Evolutionary conservation across 73 alveolate species (phyloP), one percentile per base, ranked within the genome.

Genomic region (Breviolum minutum): DNA sequence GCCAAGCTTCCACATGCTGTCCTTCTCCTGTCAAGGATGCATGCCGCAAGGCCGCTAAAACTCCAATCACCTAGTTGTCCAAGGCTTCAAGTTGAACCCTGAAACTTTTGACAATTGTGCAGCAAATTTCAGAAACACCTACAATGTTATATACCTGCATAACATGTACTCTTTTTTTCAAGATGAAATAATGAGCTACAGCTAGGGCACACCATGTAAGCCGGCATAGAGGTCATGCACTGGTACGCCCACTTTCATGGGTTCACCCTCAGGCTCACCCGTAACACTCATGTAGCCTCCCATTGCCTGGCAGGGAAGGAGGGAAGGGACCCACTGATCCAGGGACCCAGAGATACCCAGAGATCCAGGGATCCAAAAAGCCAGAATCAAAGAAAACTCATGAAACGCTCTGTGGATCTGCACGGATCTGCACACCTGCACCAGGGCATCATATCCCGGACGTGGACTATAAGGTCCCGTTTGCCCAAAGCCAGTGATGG

Each of bases 241-340:
- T 19, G 98, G 89, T 8, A 92, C 87, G 60, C 98, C 98, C 80
- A 92, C 89, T 71, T 92, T 92, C 98, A 92, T 92, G 66, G 98
- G 98, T 71, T 92, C 98, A 5, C 98, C 98, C 48, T 92, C 90
- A 32, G 86, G 90, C 61, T 74, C 98, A 20, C 98, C 98, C 24
- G 98, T 76, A 62, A 89, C 96, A 70, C 98, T 92, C 98, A 92
- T 92, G 98, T 60, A 92, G 80, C 98, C 98, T 11, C 98, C 98
- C 98, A 92, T 92, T 32, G 98, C 98, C 90, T 87, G 66, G 9
- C 7, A 54, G 54, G 54, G 54, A 8, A n/a, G 63, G 48, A n/a
- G 63, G 48, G 54, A 19, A 26, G 19, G 62, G n/a, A n/a, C 87
- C 48, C 86, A 26, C 63, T 60, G n/a, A 20, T 60, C 48, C 30